phyloP scores from a whole-genome alignment of 73 alveolate species.

The Paramecium caudatum region DNA sequence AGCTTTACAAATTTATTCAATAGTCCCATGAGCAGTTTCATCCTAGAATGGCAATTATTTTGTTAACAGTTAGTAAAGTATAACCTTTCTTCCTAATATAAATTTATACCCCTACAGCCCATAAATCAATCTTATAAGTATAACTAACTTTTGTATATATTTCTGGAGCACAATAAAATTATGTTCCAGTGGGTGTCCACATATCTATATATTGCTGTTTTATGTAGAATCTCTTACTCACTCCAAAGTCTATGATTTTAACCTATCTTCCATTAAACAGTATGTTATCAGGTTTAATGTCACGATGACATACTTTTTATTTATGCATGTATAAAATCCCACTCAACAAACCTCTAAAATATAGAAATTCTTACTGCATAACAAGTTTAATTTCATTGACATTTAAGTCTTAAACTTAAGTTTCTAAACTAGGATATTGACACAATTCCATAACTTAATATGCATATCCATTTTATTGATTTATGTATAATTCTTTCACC shows the following conservation, averaged over 20 bases:
- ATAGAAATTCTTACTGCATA: background rate
- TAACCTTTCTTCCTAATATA: background rate
- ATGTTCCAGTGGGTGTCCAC: constrained; percentile 71
- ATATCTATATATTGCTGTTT: constrained; percentile 17
- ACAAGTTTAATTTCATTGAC: background rate
- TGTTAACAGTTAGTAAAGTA: constrained; percentile 61
- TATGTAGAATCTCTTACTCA: constrained; percentile 24
- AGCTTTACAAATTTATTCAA: constrained; percentile 48
- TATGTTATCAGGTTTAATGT: constrained; percentile 61
- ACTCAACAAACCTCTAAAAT: constrained; percentile 2
- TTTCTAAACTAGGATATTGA: constrained; percentile 37
- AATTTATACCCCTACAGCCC: constrained; percentile 65
- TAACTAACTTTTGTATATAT: constrained; percentile 38
- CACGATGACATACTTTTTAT: constrained; percentile 38
- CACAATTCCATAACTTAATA: constrained; percentile 63
- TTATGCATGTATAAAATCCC: constrained; percentile 46
- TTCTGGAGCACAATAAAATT: constrained; percentile 73
- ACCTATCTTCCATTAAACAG: constrained; percentile 23
- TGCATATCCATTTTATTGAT: constrained; percentile 56
- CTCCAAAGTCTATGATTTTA: constrained; percentile 42
- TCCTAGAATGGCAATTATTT: constrained; percentile 78
- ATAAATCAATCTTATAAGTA: constrained; percentile 64
- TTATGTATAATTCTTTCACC: constrained; percentile 52
- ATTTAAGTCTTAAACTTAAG: background rate
- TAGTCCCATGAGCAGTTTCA: constrained; percentile 64